Evolutionary conservation across 225 moss, liverwort and hornwort species (phyloP).

Genomic region (Antitrichia curtipendula): DNA sequence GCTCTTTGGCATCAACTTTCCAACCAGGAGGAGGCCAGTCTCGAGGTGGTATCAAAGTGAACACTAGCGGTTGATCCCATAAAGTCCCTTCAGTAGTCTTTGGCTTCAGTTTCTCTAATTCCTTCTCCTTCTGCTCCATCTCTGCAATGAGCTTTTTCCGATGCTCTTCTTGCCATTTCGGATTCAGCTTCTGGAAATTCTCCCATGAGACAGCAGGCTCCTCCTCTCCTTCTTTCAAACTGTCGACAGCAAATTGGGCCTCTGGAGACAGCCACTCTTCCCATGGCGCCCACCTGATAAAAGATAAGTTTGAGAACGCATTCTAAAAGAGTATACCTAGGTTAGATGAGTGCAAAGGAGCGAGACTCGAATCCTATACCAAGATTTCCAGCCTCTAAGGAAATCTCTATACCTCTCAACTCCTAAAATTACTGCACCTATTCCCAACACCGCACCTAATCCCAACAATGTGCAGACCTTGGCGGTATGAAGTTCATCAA

Average conservation of each 20-base stretch:
- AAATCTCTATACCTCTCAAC: neutral
- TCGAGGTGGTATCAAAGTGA: conserved; percentile 64
- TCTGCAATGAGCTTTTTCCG: conserved; percentile 37
- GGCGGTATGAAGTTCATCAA: neutral
- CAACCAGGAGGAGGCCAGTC: conserved; percentile 99
- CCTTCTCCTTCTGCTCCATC: conserved; percentile 37
- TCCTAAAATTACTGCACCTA: neutral
- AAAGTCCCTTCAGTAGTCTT: conserved; percentile 43
- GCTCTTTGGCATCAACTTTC: conserved; percentile 88
- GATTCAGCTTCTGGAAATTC: conserved; percentile 62
- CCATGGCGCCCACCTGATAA: conserved; percentile 84
- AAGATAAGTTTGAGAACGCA: neutral
- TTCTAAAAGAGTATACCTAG: neutral
- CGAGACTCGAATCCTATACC: neutral
- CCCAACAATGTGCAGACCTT: neutral
- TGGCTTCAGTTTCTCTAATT: conserved; percentile 16
- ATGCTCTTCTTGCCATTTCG: conserved; percentile 42
- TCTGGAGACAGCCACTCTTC: conserved; percentile 82
- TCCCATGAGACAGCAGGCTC: conserved; percentile 75
- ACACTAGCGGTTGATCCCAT: conserved; percentile 60
- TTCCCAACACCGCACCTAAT: neutral
- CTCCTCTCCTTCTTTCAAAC: conserved; percentile 68
- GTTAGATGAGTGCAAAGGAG: neutral
- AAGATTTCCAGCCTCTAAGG: neutral
- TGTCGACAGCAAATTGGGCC: conserved; percentile 94